Percentiles rank a stretch among this genome's conserved stretches.
Evolutionary conservation across 129 eudicot genomes (phyloP).

Genomic region (Daucus carota): DH1_v3.0 NC_030384.2:48056001-48056500

Average conservation of each 20-base stretch:
- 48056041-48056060: background rate
- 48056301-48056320: background rate
- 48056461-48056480: background rate
- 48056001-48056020: background rate
- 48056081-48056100: background rate
- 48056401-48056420: background rate
- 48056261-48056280: background rate
- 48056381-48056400: background rate
- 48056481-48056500: background rate
- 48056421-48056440: background rate
- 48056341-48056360: background rate
- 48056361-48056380: background rate
- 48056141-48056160: background rate
- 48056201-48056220: background rate
- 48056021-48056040: background rate
- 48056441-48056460: background rate
- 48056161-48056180: background rate
- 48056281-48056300: background rate
- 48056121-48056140: background rate
- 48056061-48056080: background rate
- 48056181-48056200: background rate
- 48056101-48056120: conserved; percentile 1
- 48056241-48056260: background rate
- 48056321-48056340: background rate
- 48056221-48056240: conserved; percentile 7